Evolutionary conservation across 1,284 basidiomycete genomes (phyloP).

Genomic region (Veloporphyrellus conicus): DNA sequence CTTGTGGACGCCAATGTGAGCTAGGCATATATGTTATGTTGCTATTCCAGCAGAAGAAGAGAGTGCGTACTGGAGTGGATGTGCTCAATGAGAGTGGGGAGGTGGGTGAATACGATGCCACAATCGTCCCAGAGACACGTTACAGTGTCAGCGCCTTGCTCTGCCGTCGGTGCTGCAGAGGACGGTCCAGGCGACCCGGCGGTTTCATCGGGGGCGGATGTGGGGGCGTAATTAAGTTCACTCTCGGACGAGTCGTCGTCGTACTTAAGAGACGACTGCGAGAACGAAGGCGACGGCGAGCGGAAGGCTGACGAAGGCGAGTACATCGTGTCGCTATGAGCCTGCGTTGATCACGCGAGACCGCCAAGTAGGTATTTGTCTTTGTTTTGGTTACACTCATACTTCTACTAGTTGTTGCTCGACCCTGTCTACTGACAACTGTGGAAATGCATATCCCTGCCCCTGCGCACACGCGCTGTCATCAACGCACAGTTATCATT

Average conservation of each 20-base stretch:
- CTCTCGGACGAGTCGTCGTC: constrained; percentile 28
- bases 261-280: constrained; percentile 26
- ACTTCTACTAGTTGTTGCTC: no score
- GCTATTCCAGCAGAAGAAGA: not conserved
- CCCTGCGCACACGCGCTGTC: no score
- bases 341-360: constrained; percentile 2
- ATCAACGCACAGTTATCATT: no score
- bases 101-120: constrained; percentile 62
- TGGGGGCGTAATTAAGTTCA: constrained; percentile 11
- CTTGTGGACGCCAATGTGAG: constrained; percentile 82
- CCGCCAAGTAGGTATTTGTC: constrained; percentile 18
- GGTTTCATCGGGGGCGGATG: constrained; percentile 14
- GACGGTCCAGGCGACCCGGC: constrained; percentile 29
- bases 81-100: constrained; percentile 72
- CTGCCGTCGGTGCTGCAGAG: constrained; percentile 9
- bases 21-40: constrained; percentile 35
- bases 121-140: constrained; percentile 80
- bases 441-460: no score
- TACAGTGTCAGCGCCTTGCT: constrained; percentile 42
- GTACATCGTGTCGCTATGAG: constrained; percentile 33
- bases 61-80: constrained; percentile 63
- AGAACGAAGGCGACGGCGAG: constrained; percentile 34
- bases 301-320: constrained; percentile 21
- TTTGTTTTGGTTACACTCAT: constrained; percentile 18
- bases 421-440: no score